A percentile compares a stretch with the other conserved stretches of the same genome.
Conservation (phyloP, 768 basidiomycete species). For the Pulveroboletus ravenelii region DNA sequence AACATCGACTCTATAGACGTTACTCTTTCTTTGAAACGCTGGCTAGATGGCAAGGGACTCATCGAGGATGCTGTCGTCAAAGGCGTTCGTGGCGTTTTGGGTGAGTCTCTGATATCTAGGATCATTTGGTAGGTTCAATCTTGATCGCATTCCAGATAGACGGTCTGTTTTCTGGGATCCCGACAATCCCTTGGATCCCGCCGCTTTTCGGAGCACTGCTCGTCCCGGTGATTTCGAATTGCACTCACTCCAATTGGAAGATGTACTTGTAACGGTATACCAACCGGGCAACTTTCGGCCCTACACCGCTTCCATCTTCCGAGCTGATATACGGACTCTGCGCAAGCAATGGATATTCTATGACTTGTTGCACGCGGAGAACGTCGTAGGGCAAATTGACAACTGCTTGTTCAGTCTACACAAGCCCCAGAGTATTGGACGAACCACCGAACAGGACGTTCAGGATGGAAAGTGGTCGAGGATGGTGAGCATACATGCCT, state of each 20-base stretch:
- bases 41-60: slow-evolving; percentile 95
- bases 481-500: slow-evolving; percentile 57
- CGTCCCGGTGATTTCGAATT: slow-evolving; percentile 88
- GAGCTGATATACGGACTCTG: slow-evolving; percentile 77
- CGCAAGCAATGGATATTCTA: slow-evolving; percentile 95
- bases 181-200: slow-evolving; percentile 74
- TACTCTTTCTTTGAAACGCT: slow-evolving; percentile 81
- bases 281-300: slow-evolving; percentile 93
- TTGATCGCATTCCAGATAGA: slow-evolving; percentile 55
- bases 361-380: slow-evolving; percentile 86
- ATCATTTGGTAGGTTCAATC: not conserved
- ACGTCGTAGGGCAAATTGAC: slow-evolving; percentile 95
- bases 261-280: slow-evolving; percentile 89
- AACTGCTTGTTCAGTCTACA: slow-evolving; percentile 97
- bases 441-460: slow-evolving; percentile 81
- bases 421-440: slow-evolving; percentile 91
- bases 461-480: slow-evolving; percentile 81
- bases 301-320: slow-evolving; percentile 88
- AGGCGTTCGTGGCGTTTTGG: slow-evolving; percentile 90
- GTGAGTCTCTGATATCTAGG: slow-evolving; percentile 38
- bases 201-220: slow-evolving; percentile 68
- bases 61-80: slow-evolving; percentile 87
- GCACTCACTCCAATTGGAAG: slow-evolving; percentile 84
- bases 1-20: slow-evolving; percentile 95
- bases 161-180: slow-evolving; percentile 84